Base-by-base conservation (phyloP, 768 basidiomycete genomes). In the Mycena venus region DNA sequence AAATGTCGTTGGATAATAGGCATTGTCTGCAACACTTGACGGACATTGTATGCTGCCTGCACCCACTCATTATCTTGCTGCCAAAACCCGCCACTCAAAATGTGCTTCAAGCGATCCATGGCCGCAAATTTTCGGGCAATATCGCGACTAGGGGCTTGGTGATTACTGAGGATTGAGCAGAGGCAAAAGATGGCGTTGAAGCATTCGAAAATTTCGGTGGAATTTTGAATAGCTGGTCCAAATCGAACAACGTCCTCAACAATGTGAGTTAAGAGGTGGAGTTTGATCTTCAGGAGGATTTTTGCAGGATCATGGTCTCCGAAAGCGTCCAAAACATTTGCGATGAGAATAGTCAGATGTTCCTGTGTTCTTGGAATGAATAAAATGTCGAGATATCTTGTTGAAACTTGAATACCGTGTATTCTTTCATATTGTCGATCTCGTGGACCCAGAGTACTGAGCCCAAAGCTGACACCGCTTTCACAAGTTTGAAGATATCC, bases 171-270 rank as follows among this genome's bases (percentile, higher is more conserved):
- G 31, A 88, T 79, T 4, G 84, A 86, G 53, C 85, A 86, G 14
- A 79, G 72, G 1, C 85, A 79, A 59, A 88, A 88, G 12, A 89
- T 77, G 7, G 82, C 82, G 77, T 89, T 88, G 73, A 81, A 89
- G 59, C 79, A 82, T 71, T 88, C 87, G 72, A 82, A 87, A 0
- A 68, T 65, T 44, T 86, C 84, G 0, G 84, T 83, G 29, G 83
- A 78, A 40, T 81, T 74, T 2, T 83, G 78, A 25, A 86, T 74
- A 2, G 81, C 59, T 27, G 85, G 85, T 15, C 86, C 85, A 70
- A 85, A 85, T 0, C 79, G 80, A 2, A 51, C 25, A 3, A 85
- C 83, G 70, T 87, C 85, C 12, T 82, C 79, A n/a, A 59, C 53
- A 17, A 85, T 36, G 63, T 87, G 86, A 0, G 71, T 19, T 4